A percentile compares a stretch with the other conserved stretches of the same genome.
Conservation (phyloP, 2,329 filamentous ascomycete genomes). For the Pleoardoris graminearum region DNA sequence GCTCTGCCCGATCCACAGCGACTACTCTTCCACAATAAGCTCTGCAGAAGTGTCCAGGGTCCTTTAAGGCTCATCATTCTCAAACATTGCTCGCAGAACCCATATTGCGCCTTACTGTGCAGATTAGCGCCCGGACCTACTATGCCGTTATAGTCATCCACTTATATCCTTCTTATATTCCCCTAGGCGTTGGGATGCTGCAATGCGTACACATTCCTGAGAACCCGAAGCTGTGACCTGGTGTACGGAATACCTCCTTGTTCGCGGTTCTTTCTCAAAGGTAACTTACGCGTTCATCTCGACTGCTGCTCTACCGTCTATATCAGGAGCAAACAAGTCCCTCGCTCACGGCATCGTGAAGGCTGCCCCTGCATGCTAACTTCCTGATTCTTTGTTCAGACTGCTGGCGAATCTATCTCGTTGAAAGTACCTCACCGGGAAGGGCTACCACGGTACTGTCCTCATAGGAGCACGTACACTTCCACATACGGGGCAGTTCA, state of each 20-base stretch:
- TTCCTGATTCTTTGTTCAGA: constrained; percentile 14
- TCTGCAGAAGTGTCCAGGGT: background rate
- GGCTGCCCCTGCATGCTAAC: constrained; percentile 8
- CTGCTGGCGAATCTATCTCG: constrained; percentile 1
- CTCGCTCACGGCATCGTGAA: background rate
- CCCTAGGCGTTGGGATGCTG: constrained; percentile 6
- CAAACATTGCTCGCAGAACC: constrained; percentile 14
- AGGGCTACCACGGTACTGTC: constrained; percentile 2
- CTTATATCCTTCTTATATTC: constrained; percentile 2
- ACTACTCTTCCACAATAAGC: background rate
- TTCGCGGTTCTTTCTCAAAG: constrained; percentile 8
- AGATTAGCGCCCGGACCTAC: constrained; percentile 20
- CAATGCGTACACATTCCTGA: background rate
- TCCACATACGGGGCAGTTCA: constrained; percentile 8
- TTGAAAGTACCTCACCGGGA: constrained; percentile 5
- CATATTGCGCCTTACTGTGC: constrained; percentile 25
- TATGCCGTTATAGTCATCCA: constrained; percentile 9
- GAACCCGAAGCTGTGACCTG: background rate
- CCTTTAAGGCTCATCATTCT: constrained; percentile 13
- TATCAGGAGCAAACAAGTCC: background rate
- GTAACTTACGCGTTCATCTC: constrained; percentile 15
- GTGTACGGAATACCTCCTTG: constrained; percentile 8
- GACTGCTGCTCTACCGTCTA: constrained; percentile 11
- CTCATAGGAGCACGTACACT: constrained; percentile 3
- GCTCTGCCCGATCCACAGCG: constrained; percentile 6